These are phyloP conservation scores for Pythium pyrilobum DNA, from an alignment of 352 stramenopile species.

Conservation along the genomic window DNA sequence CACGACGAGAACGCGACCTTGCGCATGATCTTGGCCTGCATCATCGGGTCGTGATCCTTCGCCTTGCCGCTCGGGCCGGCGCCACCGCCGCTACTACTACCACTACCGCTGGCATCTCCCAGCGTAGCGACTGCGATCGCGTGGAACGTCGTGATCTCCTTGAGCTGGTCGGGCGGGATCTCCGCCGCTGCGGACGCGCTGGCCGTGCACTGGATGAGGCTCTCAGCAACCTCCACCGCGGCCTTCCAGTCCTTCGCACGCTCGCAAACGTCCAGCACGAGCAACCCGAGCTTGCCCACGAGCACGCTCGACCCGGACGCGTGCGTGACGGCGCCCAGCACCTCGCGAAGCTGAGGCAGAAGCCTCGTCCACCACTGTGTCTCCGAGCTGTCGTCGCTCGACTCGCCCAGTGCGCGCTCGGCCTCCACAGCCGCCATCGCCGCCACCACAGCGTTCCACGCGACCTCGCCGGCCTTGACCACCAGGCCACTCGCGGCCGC, in stretches of 20 bases:
- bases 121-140: constrained; percentile 60
- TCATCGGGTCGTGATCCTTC: constrained; percentile 36
- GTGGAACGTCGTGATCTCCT: constrained; percentile 45
- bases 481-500: constrained; percentile 24
- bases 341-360: constrained; percentile 1
- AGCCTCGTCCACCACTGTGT: constrained; percentile 2
- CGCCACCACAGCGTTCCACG: constrained; percentile 75
- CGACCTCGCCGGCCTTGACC: constrained; percentile 45
- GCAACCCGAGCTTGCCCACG: constrained; percentile 49
- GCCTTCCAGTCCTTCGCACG: constrained; percentile 38
- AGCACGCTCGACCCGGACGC: neutral
- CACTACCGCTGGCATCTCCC: constrained; percentile 21
- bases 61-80: constrained; percentile 14
- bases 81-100: neutral
- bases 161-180: constrained; percentile 23
- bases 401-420: constrained; percentile 12
- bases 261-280: constrained; percentile 52
- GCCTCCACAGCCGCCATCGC: constrained; percentile 20
- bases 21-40: constrained; percentile 58
- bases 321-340: constrained; percentile 4
- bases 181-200: neutral
- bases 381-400: neutral
- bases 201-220: neutral
- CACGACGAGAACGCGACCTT: constrained; percentile 62
- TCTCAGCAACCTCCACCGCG: constrained; percentile 22